phyloP scores from a whole-genome alignment of 805 yeast genomes.

The Candida nitratophila region DNA sequence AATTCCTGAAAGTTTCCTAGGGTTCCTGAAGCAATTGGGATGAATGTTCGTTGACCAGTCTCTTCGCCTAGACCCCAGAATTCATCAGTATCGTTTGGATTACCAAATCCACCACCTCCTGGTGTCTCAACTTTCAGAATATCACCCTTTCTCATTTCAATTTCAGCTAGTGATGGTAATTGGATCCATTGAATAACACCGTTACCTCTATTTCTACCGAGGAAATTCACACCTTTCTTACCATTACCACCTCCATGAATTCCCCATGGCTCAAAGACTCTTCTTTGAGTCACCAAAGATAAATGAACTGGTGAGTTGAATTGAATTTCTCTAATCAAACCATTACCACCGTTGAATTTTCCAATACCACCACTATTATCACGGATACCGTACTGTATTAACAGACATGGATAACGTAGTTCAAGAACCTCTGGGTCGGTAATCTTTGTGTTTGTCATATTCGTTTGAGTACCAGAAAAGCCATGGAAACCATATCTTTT shows the following conservation, averaged over 20 bases:
- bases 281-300: slow-evolving; percentile 78
- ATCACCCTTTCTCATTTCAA: slow-evolving; percentile 29
- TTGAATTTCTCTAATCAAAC: slow-evolving; percentile 79
- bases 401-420: slow-evolving; percentile 75
- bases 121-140: slow-evolving; percentile 29
- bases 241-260: slow-evolving; percentile 78
- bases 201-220: slow-evolving; percentile 23
- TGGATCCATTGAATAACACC: slow-evolving; percentile 21
- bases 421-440: slow-evolving; percentile 89
- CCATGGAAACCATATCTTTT: slow-evolving; percentile 82
- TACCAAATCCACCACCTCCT: slow-evolving; percentile 39
- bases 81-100: slow-evolving; percentile 21
- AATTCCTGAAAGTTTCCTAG: too few relatives aligned
- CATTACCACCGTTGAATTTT: slow-evolving; percentile 69
- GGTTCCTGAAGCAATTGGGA: too few relatives aligned
- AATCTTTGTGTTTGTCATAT: slow-evolving; percentile 89
- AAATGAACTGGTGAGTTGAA: slow-evolving; percentile 66
- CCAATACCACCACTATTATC: slow-evolving; percentile 80
- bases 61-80: too few relatives aligned
- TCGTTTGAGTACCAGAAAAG: slow-evolving; percentile 84
- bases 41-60: too few relatives aligned
- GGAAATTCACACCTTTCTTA: slow-evolving; percentile 46
- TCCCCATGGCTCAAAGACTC: slow-evolving; percentile 83
- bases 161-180: slow-evolving; percentile 29
- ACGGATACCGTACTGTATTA: slow-evolving; percentile 67